Evolutionary conservation across 192 early-diverging fungal genomes (phyloP), one percentile per base, ranked within the genome.

Genomic region (Coemansia sp.): DNA sequence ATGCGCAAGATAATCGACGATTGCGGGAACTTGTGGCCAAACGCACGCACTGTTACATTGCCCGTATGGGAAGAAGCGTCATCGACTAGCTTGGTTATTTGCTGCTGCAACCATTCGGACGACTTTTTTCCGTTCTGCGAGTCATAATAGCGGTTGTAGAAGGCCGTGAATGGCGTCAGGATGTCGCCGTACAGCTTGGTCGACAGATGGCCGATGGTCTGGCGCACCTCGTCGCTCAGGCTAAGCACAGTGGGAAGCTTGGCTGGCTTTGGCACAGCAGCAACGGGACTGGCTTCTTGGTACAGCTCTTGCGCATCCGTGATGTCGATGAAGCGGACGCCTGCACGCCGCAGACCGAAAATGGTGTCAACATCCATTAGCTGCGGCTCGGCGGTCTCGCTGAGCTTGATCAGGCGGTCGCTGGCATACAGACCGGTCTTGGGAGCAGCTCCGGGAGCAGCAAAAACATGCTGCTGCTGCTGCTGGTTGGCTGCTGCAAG

Each of bases 141-240:
- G 66, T 92, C 91, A 85, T 93, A 99, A 80, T 97, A 97, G 16
- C 97, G 89, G 64, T 88, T 99, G 45, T 87, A 79, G 87, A 99
- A 97, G 23, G 72, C 80, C 5, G 94, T 94, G 66, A 98, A 93
- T 12, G 78, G 83, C 44, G 77, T 87, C 68, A 99, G 73, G 41
- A 88, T 88, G 20, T 85, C 66, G 49, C 88, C 79, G 85, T 96
- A 92, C 63, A 84, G 68, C 36, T 83, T 66, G 15, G 89, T 88
- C 8, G 87, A 89, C 59, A 98, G 84, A 21, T 73, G 68, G n/a
- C 48, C 71, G 57, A 91, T 76, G 18, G 92, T 86, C 10, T 79
- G 72, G 9, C 75, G 63, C 6, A 94, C 90, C 72, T 89, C 79
- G n/a, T 85, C 64, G 39, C 87, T 69, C 23, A 88, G 91, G 21